Percentiles rank a stretch among this genome's conserved stretches.
Conservation (phyloP, 805 yeast genomes). For the Tetrapisispora taiwanensis region DNA sequence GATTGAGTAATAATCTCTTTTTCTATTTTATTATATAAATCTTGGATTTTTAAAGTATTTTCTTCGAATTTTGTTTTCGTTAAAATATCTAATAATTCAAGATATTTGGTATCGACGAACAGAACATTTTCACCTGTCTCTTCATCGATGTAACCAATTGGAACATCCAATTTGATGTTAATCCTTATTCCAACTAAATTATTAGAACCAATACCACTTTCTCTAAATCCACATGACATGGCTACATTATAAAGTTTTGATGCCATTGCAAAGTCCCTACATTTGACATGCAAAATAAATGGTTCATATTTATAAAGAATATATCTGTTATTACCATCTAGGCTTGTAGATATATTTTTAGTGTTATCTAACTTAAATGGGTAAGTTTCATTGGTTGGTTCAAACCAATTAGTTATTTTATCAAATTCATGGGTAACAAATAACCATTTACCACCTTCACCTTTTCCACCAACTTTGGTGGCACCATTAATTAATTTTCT, state of each 20-base stretch:
- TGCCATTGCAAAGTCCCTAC: constrained; percentile 53
- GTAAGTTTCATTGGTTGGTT: constrained; percentile 21
- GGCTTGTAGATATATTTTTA: background rate
- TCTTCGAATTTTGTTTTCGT: constrained; percentile 58
- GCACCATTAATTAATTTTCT: constrained; percentile 30
- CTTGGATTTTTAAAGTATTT: constrained; percentile 47
- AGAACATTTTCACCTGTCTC: constrained; percentile 24
- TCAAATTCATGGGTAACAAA: constrained; percentile 61
- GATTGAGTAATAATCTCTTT: constrained; percentile 18
- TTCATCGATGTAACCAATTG: constrained; percentile 49
- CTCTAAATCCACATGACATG: constrained; percentile 79
- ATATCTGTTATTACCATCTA: constrained; percentile 34
- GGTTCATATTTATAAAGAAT: constrained; percentile 78
- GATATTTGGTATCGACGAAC: constrained; percentile 44
- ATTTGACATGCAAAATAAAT: constrained; percentile 72
- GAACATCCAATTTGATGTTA: constrained; percentile 57
- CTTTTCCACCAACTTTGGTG: constrained; percentile 65
- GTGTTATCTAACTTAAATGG: constrained; percentile 2
- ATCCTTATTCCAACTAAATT: constrained; percentile 69
- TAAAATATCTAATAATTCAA: constrained; percentile 41
- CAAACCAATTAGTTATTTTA: constrained; percentile 42
- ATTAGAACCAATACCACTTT: constrained; percentile 75
- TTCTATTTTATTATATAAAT: constrained; percentile 36
- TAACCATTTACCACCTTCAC: constrained; percentile 76
- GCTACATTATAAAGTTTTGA: constrained; percentile 55